Evolutionary conservation across 2,329 filamentous ascomycete genomes (phyloP).

Genomic region (Nemania abortiva): DNA sequence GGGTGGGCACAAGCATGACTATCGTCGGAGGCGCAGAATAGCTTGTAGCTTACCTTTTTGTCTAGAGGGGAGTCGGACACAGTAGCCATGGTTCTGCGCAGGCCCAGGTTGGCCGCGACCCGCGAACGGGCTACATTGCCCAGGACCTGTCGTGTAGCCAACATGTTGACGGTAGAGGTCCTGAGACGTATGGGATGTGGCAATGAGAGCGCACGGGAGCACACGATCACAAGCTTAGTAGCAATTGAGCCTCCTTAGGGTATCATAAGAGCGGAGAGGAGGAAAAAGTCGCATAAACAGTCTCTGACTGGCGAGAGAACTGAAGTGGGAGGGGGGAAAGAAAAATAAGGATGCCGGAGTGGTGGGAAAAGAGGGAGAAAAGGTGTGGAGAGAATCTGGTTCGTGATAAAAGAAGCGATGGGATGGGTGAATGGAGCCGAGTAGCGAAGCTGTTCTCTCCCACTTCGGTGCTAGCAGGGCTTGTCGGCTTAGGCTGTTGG

Average conservation of each 20-base stretch:
- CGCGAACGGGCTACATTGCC: slow-evolving; percentile 71
- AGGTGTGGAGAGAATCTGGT: slow-evolving; percentile 55
- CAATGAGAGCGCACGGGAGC: slow-evolving; percentile 32
- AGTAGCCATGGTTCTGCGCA: slow-evolving; percentile 81
- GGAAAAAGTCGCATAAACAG: slow-evolving; percentile 46
- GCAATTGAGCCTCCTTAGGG: slow-evolving; percentile 52
- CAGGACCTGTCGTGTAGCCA: slow-evolving; percentile 78
- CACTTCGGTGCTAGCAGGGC: slow-evolving; percentile 32
- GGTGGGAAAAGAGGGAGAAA: slow-evolving; percentile 44
- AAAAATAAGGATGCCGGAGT: slow-evolving; percentile 22
- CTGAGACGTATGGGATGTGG: slow-evolving; percentile 40
- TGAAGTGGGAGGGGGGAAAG: slow-evolving; percentile 35
- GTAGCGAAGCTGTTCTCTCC: slow-evolving; percentile 38
- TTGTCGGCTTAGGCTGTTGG: slow-evolving; percentile 29
- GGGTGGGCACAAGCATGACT: not conserved
- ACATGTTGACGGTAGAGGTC: slow-evolving; percentile 65
- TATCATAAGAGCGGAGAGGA: slow-evolving; percentile 48
- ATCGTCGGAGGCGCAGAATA: slow-evolving; percentile 16
- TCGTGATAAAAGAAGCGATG: slow-evolving; percentile 51
- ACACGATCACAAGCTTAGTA: slow-evolving; percentile 33
- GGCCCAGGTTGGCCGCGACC: slow-evolving; percentile 67
- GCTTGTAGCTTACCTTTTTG: slow-evolving; percentile 75
- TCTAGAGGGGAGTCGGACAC: slow-evolving; percentile 87
- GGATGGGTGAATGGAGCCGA: slow-evolving; percentile 42
- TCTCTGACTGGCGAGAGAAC: slow-evolving; percentile 47